phyloP scores from a whole-genome alignment of 352 stramenopile species.

The Pythium apleroticum region DNA sequence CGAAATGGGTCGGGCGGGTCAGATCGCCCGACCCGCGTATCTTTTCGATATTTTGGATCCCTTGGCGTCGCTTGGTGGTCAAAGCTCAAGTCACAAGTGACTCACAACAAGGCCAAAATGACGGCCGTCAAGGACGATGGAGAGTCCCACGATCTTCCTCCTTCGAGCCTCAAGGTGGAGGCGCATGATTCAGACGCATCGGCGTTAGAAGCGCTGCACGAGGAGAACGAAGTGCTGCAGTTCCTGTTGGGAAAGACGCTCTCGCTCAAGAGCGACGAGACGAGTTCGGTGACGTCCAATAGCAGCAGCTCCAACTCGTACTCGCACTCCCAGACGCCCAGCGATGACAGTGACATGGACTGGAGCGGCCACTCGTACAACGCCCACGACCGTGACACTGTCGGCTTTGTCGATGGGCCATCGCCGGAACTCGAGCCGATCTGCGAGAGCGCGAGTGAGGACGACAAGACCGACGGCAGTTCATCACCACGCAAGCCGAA shows the following conservation, averaged over 20 bases:
- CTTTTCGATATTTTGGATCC: slow-evolving; percentile 24
- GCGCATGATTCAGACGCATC: background rate
- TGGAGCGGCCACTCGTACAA: background rate
- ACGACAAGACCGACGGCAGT: background rate
- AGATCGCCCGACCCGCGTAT: slow-evolving; percentile 13
- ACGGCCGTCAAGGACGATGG: background rate
- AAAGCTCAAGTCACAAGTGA: background rate
- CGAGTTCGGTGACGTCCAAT: slow-evolving; percentile 13
- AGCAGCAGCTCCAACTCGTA: slow-evolving; percentile 3
- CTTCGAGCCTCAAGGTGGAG: background rate
- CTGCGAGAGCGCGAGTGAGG: background rate
- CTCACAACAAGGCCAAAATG: background rate
- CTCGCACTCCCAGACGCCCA: slow-evolving; percentile 15
- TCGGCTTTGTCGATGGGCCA: background rate
- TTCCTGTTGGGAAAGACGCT: slow-evolving; percentile 29
- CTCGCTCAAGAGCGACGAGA: slow-evolving; percentile 16
- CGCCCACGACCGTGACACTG: background rate
- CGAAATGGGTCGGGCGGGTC: background rate
- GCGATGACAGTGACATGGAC: slow-evolving; percentile 4
- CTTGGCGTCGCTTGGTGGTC: slow-evolving; percentile 17
- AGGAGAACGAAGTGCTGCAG: slow-evolving; percentile 30
- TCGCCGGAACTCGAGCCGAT: background rate
- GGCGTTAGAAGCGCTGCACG: background rate
- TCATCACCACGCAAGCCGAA: background rate
- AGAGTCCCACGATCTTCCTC: background rate